phyloP scores from a whole-genome alignment of 1,139 yeast genomes.

The Trichomonascaceae sp. region DNA sequence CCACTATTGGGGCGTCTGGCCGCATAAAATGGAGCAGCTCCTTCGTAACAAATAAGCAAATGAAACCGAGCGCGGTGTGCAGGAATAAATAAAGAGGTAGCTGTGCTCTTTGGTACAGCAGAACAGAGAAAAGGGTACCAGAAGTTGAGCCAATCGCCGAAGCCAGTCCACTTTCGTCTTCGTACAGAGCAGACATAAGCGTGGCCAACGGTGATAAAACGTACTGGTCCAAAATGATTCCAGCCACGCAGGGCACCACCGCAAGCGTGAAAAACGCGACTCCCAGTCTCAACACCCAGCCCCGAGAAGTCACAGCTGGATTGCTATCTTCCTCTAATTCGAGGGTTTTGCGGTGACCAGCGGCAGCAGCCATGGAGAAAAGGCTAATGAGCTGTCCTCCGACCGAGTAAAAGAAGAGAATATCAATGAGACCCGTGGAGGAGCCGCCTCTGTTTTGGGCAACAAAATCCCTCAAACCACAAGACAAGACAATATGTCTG shows the following conservation, averaged over 20 bases:
- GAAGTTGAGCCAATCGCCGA: too few relatives aligned
- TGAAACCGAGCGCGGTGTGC: constrained; percentile 2
- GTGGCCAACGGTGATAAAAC: constrained; percentile 3
- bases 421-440: too few relatives aligned
- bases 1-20: constrained; percentile 7
- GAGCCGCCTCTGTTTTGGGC: too few relatives aligned
- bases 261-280: not conserved
- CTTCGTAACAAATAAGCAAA: constrained; percentile 3
- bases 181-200: not conserved
- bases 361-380: constrained; percentile 1
- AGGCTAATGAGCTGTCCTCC: too few relatives aligned
- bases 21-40: constrained; percentile 4
- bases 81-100: constrained; percentile 1
- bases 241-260: constrained; percentile 3
- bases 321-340: too few relatives aligned
- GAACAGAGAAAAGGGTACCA: not conserved
- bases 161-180: too few relatives aligned
- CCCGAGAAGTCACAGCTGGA: too few relatives aligned
- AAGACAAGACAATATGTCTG: too few relatives aligned
- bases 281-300: too few relatives aligned
- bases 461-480: too few relatives aligned
- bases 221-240: constrained; percentile 3
- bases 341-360: too few relatives aligned
- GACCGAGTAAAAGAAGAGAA: too few relatives aligned
- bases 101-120: not conserved